These are phyloP conservation scores for Neobulgaria alba DNA, from an alignment of 2,329 filamentous ascomycete genomes.

Conservation along the genomic window DNA sequence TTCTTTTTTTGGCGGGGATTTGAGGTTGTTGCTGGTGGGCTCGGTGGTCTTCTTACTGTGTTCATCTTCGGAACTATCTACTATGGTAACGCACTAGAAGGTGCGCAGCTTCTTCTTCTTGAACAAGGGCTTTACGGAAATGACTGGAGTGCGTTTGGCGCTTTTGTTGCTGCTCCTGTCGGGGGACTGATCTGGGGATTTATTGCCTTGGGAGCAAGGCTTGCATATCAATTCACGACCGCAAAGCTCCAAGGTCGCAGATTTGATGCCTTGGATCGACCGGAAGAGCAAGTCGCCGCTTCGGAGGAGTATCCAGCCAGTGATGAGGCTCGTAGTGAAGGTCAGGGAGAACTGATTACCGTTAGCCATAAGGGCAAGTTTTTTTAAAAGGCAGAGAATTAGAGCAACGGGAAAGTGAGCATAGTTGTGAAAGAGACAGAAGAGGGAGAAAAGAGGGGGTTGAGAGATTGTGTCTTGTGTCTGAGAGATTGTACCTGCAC, in stretches of 20 bases:
- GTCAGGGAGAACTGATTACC: slow-evolving; percentile 17
- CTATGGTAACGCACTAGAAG: slow-evolving; percentile 56
- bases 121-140: slow-evolving; percentile 65
- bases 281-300: slow-evolving; percentile 25
- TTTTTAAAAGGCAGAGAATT: slow-evolving; percentile 17
- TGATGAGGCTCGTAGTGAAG: slow-evolving; percentile 16
- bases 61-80: slow-evolving; percentile 77
- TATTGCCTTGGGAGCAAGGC: slow-evolving; percentile 49
- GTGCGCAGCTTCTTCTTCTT: slow-evolving; percentile 61
- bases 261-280: slow-evolving; percentile 61
- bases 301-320: slow-evolving; percentile 24
- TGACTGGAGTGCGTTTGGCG: slow-evolving; percentile 77
- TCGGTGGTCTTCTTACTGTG: slow-evolving; percentile 70
- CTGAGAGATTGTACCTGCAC: not conserved
- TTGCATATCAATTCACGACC: slow-evolving; percentile 39
- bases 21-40: slow-evolving; percentile 68
- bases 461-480: not conserved
- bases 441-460: not conserved
- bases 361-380: slow-evolving; percentile 27
- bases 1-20: slow-evolving; percentile 71
- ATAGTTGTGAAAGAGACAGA: not conserved
- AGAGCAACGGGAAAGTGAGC: not conserved
- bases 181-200: slow-evolving; percentile 67
- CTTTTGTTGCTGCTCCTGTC: slow-evolving; percentile 71
- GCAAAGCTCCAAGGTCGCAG: slow-evolving; percentile 50